Evolutionary conservation across 768 basidiomycete species (phyloP).

Genomic region (Macrolepiota albuminosa): DNA sequence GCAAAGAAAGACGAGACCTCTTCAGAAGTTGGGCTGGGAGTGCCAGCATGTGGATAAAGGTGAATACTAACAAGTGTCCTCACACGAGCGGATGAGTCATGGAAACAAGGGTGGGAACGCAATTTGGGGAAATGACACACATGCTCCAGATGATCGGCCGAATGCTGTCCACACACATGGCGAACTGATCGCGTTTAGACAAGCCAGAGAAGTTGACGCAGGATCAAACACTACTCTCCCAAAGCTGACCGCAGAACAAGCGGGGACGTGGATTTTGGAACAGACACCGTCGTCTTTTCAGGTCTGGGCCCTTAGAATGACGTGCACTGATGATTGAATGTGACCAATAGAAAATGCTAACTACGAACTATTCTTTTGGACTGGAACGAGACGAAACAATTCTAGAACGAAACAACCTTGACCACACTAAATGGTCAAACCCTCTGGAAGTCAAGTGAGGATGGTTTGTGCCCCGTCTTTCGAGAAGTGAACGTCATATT

Average conservation of each 20-base stretch:
- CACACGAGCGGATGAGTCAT: not conserved
- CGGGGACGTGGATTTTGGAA: constrained; percentile 73
- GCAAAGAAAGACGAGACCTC: constrained; percentile 80
- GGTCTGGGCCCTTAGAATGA: constrained; percentile 28
- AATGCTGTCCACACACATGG: constrained; percentile 65
- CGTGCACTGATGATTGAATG: constrained; percentile 2
- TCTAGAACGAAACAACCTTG: constrained; percentile 61
- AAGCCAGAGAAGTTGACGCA: constrained; percentile 17
- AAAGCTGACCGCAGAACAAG: constrained; percentile 79
- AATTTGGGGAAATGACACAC: constrained; percentile 74
- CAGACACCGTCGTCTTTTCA: constrained; percentile 84
- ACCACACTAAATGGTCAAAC: constrained; percentile 89
- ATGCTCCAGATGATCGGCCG: constrained; percentile 75
- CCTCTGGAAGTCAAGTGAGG: constrained; percentile 72
- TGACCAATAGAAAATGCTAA: constrained; percentile 64
- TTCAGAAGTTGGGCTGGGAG: constrained; percentile 96
- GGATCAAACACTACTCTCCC: constrained; percentile 17
- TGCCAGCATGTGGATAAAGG: constrained; percentile 93
- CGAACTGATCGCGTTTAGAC: constrained; percentile 77
- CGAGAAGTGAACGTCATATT: not conserved
- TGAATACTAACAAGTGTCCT: constrained; percentile 17
- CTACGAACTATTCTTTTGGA: constrained; percentile 82
- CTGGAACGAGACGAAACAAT: constrained; percentile 72
- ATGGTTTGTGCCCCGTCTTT: not conserved
- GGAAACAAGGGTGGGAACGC: constrained; percentile 66